Percentiles rank a stretch among this genome's conserved stretches.
phyloP scores from a whole-genome alignment of 106 monocot species.

The Apostasia ramifera region DNA sequence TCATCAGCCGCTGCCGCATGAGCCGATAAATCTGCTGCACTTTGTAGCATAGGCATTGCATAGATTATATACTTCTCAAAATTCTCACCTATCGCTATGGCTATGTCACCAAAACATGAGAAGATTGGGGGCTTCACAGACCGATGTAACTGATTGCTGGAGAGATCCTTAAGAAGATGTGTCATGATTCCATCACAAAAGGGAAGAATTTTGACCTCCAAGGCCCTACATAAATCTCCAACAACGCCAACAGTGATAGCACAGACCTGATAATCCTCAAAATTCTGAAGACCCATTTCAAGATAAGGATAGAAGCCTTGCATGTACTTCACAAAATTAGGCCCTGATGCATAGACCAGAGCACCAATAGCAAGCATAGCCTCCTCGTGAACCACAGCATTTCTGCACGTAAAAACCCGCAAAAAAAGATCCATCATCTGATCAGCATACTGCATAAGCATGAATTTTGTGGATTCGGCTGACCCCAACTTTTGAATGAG shows the following conservation, averaged over 20 bases:
- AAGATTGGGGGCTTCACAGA: constrained; percentile 24
- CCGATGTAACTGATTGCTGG: constrained; percentile 16
- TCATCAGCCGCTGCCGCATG: constrained; percentile 47
- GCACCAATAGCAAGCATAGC: constrained; percentile 30
- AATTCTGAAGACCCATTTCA: constrained; percentile 24
- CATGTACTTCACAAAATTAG: constrained; percentile 21
- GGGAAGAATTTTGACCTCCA: constrained; percentile 22
- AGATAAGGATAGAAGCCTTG: constrained; percentile 17
- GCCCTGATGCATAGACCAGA: constrained; percentile 21
- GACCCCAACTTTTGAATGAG: constrained; percentile 18
- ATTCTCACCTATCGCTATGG: constrained; percentile 23
- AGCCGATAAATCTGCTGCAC: constrained; percentile 19
- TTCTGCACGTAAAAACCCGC: constrained; percentile 20
- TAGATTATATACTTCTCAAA: constrained; percentile 21
- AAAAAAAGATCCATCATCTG: constrained; percentile 18
- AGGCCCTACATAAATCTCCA: constrained; percentile 21
- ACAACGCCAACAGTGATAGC: constrained; percentile 26
- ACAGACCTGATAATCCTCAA: constrained; percentile 26
- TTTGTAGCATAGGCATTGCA: constrained; percentile 22
- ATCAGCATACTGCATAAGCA: constrained; percentile 21
- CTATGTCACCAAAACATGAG: constrained; percentile 25
- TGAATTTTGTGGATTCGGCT: constrained; percentile 16
- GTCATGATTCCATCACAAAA: constrained; percentile 23
- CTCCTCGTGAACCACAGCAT: constrained; percentile 23
- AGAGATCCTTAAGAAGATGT: constrained; percentile 23